A percentile compares a stretch with the other conserved stretches of the same genome.
Conservation (phyloP, 73 alveolate species). For the Uronychia setigera region DNA sequence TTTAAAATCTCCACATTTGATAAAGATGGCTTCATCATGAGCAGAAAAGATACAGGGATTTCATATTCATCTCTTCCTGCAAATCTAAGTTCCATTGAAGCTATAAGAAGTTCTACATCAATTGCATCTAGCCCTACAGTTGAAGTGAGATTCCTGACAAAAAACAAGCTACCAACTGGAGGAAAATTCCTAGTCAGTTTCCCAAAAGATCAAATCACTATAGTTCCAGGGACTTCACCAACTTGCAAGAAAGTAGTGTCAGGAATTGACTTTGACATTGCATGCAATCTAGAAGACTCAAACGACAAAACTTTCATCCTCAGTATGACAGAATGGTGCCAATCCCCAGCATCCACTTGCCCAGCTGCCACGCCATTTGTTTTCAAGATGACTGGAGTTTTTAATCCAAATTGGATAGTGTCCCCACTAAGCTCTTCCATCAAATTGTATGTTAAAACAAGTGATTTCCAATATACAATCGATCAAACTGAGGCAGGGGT, state of each 20-base stretch:
- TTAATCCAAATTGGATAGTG: not conserved
- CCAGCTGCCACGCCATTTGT: not conserved
- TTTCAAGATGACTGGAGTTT: not conserved
- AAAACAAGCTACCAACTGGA: not conserved
- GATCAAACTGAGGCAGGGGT: not conserved
- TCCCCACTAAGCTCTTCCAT: not conserved
- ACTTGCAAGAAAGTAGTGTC: not conserved
- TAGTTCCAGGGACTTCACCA: not conserved
- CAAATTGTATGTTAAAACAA: not conserved
- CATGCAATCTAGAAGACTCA: not conserved
- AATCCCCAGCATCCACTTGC: not conserved
- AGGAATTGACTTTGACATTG: not conserved
- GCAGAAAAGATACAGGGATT: not conserved
- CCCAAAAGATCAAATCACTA: not conserved
- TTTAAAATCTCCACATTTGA: not conserved
- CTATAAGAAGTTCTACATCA: not conserved
- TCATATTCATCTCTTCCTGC: not conserved
- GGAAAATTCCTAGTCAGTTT: not conserved
- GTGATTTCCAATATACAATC: not conserved
- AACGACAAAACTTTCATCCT: not conserved
- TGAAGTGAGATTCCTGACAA: not conserved
- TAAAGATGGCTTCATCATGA: not conserved
- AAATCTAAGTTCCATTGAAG: not conserved
- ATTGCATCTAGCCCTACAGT: not conserved
- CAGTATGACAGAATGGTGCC: not conserved